Evolutionary conservation across 164 flowering plant genomes (phyloP), one percentile per base, ranked within the genome.

Genomic region (Cinnamomum chago): DNA sequence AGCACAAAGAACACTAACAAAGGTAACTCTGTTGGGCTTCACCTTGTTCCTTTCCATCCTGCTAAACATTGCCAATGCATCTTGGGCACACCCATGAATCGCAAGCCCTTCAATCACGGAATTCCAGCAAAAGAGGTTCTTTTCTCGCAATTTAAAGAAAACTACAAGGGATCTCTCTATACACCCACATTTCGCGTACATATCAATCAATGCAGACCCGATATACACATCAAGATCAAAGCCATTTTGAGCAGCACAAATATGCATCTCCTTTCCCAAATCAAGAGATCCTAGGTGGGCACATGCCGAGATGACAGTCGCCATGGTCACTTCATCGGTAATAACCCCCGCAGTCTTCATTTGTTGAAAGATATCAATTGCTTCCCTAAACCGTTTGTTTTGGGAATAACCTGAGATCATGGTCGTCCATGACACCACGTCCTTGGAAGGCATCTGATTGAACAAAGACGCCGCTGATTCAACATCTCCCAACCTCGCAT

Each of bases 231-330:
- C 97, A 62, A 90, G 77, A 73, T 76, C 50, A 75, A 86, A 86
- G 1, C 86, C 82, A 40, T 78, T 79, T 62, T 71, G 76, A 80
- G 80, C 65, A 0, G 83, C 72, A 65, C 79, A 88, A 47, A 76
- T 35, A 80, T 93, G 94, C 33, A 90, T 81, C 69, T 85, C 82
- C 77, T 73, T 90, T 4, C 94, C 98, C 55, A 86, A 66, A 6
- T 88, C 90, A 51, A 92, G 85, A n/a, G 87, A 89, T 75, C 95
- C 98, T 20, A 93, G 82, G 83, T 92, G 94, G 11, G 94, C 98
- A 80, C 97, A 93, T 50, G 90, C 91, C 1, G 97, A 89, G 76
- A 92, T 82, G 5, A 89, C 85, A 62, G 88, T 86, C 13, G 93
- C 64, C 85, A 92, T 76, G 6, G 95, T 88, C 70, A 86, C 89